phyloP scores from a whole-genome alignment of 768 basidiomycete genomes.

The Termitomyces sp. region DNA sequence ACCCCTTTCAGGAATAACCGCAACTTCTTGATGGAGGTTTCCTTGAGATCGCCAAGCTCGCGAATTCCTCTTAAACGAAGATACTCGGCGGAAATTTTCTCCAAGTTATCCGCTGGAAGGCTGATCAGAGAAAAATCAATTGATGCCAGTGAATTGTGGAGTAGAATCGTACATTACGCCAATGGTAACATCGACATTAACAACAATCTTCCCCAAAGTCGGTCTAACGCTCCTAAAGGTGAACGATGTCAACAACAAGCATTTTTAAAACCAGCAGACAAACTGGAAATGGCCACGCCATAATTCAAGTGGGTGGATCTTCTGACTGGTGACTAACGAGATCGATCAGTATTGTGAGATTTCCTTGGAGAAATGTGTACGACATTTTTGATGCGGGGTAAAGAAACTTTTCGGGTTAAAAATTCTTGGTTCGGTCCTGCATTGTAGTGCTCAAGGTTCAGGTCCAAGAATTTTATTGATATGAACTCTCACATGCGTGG shows the following conservation, averaged over 20 bases:
- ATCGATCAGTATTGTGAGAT: not conserved
- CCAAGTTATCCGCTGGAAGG: conserved; percentile 18
- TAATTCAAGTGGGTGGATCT: conserved; percentile 27
- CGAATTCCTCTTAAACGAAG: conserved; percentile 11
- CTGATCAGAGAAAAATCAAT: conserved; percentile 11
- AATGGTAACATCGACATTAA: conserved; percentile 38
- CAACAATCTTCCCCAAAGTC: conserved; percentile 24
- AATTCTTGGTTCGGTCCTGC: conserved; percentile 16
- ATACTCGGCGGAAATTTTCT: conserved; percentile 17
- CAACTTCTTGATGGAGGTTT: conserved; percentile 14
- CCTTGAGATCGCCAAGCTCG: conserved; percentile 10
- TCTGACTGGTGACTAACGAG: conserved; percentile 8
- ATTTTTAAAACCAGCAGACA: not conserved
- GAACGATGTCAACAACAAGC: not conserved
- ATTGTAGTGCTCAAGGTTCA: not conserved
- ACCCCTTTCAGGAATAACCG: conserved; percentile 23
- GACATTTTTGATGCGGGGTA: conserved; percentile 14
- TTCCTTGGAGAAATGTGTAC: not conserved
- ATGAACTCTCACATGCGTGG: conserved; percentile 20
- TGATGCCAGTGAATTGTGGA: not conserved
- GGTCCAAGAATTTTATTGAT: too few relatives aligned
- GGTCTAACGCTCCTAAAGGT: conserved; percentile 36
- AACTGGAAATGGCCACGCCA: conserved; percentile 41
- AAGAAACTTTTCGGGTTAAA: conserved; percentile 22
- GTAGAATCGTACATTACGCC: conserved; percentile 30